These are phyloP conservation scores for Aphanomyces cochlioides DNA, from an alignment of 352 stramenopile genomes.

Conservation along the genomic window DNA sequence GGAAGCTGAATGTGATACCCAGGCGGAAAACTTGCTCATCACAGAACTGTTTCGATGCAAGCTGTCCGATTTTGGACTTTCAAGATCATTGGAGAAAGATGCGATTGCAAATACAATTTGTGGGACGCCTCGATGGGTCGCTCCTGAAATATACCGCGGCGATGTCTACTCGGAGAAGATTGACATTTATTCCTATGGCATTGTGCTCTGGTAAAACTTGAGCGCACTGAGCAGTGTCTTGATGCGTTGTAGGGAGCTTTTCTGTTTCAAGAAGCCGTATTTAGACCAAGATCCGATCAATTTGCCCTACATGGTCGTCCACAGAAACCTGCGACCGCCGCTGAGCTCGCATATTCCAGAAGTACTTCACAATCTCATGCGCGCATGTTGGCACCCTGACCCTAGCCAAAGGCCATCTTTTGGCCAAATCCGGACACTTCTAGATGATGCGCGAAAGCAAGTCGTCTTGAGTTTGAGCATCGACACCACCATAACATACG, in stretches of 20 bases:
- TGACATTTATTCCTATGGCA: constrained; percentile 78
- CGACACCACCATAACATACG: constrained; percentile 51
- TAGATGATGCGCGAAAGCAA: constrained; percentile 56
- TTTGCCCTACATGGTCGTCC: constrained; percentile 65
- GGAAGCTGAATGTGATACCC: not conserved
- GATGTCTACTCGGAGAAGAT: constrained; percentile 85
- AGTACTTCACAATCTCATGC: constrained; percentile 63
- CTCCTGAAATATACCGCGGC: constrained; percentile 76
- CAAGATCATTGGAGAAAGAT: constrained; percentile 60
- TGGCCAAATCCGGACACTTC: constrained; percentile 49
- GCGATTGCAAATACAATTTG: constrained; percentile 71
- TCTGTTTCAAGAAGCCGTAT: constrained; percentile 82
- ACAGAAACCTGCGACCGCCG: constrained; percentile 64
- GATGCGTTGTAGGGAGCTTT: constrained; percentile 51
- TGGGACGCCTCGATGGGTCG: constrained; percentile 70
- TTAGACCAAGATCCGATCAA: constrained; percentile 76
- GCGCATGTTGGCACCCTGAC: constrained; percentile 57
- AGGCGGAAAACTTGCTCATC: constrained; percentile 71
- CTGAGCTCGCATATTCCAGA: constrained; percentile 62
- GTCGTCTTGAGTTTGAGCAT: constrained; percentile 52
- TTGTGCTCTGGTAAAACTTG: constrained; percentile 63
- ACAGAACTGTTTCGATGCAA: constrained; percentile 69
- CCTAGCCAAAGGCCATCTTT: constrained; percentile 57
- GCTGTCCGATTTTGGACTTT: constrained; percentile 71
- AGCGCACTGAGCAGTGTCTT: constrained; percentile 4